Base-by-base conservation (phyloP, 495 filamentous ascomycete species). In the Trichoderma orchidacearum region DNA sequence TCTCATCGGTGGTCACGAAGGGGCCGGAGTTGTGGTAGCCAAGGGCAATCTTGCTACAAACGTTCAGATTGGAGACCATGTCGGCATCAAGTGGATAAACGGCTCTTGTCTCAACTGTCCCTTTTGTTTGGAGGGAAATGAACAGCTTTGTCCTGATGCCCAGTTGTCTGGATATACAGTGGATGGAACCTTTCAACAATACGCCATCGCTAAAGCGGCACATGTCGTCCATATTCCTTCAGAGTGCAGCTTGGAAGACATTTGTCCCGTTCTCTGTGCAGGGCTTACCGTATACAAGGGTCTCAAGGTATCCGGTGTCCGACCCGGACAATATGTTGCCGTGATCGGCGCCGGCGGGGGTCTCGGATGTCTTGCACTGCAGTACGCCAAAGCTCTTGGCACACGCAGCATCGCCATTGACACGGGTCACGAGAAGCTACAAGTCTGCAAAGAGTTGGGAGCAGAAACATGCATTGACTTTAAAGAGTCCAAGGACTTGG, bases 251-350 rank as follows among this genome's bases (percentile, higher is more conserved):
- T 82, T 95, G 21, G 90, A 90, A 62, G 87, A 79, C 18, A 75
- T 90, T 28, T 80, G 90, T 3, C 90, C 90, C 23, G 81, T 94
- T 48, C 79, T 95, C 12, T 93, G 88, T 65, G 90, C 88, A 54
- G 90, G 90, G 66, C 83, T 96, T 65, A 96, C 90, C 21, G 90
- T 93, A 60, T 96, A 95, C 76, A 95, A 94, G 72, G 90, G 87
- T 12, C 67, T 96, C 53, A 95, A 95, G 73, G 88, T 92, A 67
- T 87, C 86, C 2, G 81, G 81, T 12, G 83, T 75, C 0, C 71
- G 79, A 2, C 81, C 89, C 0, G 90, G 90, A 29, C 80, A 94
- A 68, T 84, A 77, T 21, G 83, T 96, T 12, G 89, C 87, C 59
- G 85, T 96, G 59, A 89, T 93, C 53, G 90, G 90, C 58, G 90